These are phyloP conservation scores for Dactylonectria macrodidyma DNA, from an alignment of 2,329 filamentous ascomycete species.

Conservation along the genomic window DNA sequence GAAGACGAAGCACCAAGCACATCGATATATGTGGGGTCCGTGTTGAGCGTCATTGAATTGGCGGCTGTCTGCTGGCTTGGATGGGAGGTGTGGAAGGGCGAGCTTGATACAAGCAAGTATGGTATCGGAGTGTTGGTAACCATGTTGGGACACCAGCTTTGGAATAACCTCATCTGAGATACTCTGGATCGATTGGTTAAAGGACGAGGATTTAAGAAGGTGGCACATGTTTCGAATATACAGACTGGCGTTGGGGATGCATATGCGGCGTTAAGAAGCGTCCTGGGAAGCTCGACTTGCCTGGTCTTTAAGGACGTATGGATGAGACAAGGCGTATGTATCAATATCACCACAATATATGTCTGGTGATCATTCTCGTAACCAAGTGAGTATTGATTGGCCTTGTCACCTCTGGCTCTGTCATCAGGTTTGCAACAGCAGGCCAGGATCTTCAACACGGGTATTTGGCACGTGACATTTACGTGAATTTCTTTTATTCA, in stretches of 20 bases:
- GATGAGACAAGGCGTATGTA: too few species aligned
- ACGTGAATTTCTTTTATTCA: constrained; percentile 9
- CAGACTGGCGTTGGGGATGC: constrained; percentile 11
- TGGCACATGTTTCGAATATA: constrained; percentile 11
- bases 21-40: constrained; percentile 44
- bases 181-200: constrained; percentile 16
- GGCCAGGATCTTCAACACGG: neutral
- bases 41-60: constrained; percentile 51
- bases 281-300: neutral
- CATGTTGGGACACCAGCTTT: constrained; percentile 53
- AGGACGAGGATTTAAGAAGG: neutral
- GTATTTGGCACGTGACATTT: neutral
- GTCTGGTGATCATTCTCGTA: neutral
- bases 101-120: constrained; percentile 43
- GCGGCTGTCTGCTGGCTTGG: constrained; percentile 53
- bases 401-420: too few species aligned
- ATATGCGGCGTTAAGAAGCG: constrained; percentile 22
- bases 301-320: too few species aligned
- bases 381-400: neutral
- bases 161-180: constrained; percentile 40
- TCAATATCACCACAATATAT: too few species aligned
- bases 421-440: neutral
- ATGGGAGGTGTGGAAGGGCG: constrained; percentile 49
- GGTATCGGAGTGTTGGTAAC: constrained; percentile 48
- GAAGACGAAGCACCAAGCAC: constrained; percentile 35